Evolutionary conservation across 768 basidiomycete genomes (phyloP).

Genomic region (Neoboletus brunneissimus): DNA sequence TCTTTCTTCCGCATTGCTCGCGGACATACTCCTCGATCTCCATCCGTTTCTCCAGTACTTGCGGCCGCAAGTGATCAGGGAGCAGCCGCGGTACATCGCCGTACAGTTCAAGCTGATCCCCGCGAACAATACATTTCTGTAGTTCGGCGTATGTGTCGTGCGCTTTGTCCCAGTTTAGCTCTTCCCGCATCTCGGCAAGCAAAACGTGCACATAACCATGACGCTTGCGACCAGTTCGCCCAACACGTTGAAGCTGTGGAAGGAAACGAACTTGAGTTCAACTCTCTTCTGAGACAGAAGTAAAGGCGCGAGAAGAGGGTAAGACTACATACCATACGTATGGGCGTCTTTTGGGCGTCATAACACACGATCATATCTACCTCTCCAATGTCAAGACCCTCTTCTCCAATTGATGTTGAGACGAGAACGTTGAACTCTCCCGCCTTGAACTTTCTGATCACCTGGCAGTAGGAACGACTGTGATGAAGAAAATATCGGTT

Average conservation of each 20-base stretch:
- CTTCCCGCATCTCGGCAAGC: slow-evolving; percentile 88
- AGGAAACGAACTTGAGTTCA: slow-evolving; percentile 2
- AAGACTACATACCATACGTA: slow-evolving; percentile 75
- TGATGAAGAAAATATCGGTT: slow-evolving; percentile 5
- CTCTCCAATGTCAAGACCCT: slow-evolving; percentile 97
- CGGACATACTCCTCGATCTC: slow-evolving; percentile 73
- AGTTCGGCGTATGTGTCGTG: slow-evolving; percentile 84
- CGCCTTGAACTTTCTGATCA: slow-evolving; percentile 81
- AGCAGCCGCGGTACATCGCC: slow-evolving; percentile 87
- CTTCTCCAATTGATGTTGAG: slow-evolving; percentile 95
- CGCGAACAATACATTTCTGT: slow-evolving; percentile 82
- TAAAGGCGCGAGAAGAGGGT: not conserved
- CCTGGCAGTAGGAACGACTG: slow-evolving; percentile 41
- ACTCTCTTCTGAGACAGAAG: not conserved
- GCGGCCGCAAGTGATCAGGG: slow-evolving; percentile 72
- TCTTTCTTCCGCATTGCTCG: slow-evolving; percentile 40
- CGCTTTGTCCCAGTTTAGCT: slow-evolving; percentile 85
- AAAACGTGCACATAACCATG: slow-evolving; percentile 88
- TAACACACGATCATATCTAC: slow-evolving; percentile 96
- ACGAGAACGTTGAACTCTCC: slow-evolving; percentile 92
- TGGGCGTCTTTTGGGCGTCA: slow-evolving; percentile 93
- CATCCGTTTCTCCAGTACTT: slow-evolving; percentile 78
- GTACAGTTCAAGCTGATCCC: slow-evolving; percentile 86
- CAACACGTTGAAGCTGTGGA: slow-evolving; percentile 86
- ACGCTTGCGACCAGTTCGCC: slow-evolving; percentile 91